Evolutionary conservation across 2,329 filamentous ascomycete genomes (phyloP).

Genomic region (Podosphaera aphanis): DNA sequence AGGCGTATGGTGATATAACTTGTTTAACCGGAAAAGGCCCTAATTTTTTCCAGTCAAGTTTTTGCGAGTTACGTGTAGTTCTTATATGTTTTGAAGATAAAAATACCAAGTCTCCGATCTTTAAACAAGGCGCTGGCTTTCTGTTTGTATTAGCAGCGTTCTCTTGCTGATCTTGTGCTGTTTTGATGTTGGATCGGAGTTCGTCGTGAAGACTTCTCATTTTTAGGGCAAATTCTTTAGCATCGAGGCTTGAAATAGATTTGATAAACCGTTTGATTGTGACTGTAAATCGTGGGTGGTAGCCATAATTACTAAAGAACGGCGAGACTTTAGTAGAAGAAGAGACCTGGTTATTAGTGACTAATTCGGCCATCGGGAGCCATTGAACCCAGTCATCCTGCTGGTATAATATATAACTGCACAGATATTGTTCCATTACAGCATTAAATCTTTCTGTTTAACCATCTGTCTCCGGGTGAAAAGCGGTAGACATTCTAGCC

Average conservation of each 20-base stretch:
- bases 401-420: slow-evolving; percentile 3
- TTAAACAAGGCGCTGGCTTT: not conserved
- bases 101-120: not conserved
- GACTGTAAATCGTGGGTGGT: not conserved
- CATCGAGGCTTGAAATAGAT: not conserved
- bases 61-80: not conserved
- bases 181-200: not conserved
- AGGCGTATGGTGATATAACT: not conserved
- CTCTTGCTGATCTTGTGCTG: too few species aligned
- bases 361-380: slow-evolving; percentile 2
- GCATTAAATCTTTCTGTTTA: slow-evolving; percentile 1
- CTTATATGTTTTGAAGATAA: not conserved
- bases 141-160: not conserved
- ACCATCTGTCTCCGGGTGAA: slow-evolving; percentile 3
- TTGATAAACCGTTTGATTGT: not conserved
- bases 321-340: not conserved
- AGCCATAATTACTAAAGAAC: not conserved
- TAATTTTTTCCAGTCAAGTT: slow-evolving; percentile 1
- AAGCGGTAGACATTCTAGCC: not conserved
- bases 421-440: slow-evolving; percentile 2
- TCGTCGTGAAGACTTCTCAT: not conserved
- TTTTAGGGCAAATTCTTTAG: not conserved
- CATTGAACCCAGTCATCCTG: slow-evolving; percentile 2
- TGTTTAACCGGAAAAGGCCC: slow-evolving; percentile 1
- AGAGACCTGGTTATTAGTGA: slow-evolving; percentile 1